Percentiles rank a stretch among this genome's conserved stretches.
phyloP scores from a whole-genome alignment of 257 asterid species.

The Fraxinus quadrangulata region DNA sequence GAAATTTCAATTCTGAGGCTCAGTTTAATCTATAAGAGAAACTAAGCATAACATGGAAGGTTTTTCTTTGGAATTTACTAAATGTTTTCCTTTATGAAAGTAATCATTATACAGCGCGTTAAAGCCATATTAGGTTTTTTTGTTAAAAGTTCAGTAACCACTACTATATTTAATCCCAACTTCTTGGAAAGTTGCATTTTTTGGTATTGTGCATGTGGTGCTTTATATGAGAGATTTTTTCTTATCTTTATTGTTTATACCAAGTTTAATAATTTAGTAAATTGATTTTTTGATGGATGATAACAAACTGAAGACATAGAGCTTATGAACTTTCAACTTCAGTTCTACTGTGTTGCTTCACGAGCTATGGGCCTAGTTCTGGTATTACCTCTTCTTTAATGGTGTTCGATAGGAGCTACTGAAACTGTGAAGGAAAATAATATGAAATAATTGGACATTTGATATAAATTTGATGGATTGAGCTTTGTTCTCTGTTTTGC shows the following conservation, averaged over 20 bases:
- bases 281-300: not conserved
- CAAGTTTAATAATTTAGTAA: not conserved
- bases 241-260: not conserved
- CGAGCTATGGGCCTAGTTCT: not conserved
- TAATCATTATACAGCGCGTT: not conserved
- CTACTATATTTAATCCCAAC: not conserved
- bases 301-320: not conserved
- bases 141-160: too few species aligned
- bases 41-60: too few species aligned
- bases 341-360: too few species aligned
- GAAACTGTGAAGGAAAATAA: too few species aligned
- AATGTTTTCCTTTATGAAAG: not conserved
- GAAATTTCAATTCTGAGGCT: not conserved
- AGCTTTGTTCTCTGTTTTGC: too few species aligned
- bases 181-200: not conserved
- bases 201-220: not conserved
- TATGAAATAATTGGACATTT: not conserved
- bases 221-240: not conserved
- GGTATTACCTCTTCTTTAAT: not conserved
- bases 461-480: not conserved
- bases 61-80: not conserved
- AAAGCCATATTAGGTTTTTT: not conserved
- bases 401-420: not conserved
- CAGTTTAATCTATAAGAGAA: not conserved
- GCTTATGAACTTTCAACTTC: not conserved